Percentiles rank a stretch among this genome's conserved stretches.
phyloP scores from a whole-genome alignment of 2,329 filamentous ascomycete genomes.

The Neonectria magnoliae region DNA sequence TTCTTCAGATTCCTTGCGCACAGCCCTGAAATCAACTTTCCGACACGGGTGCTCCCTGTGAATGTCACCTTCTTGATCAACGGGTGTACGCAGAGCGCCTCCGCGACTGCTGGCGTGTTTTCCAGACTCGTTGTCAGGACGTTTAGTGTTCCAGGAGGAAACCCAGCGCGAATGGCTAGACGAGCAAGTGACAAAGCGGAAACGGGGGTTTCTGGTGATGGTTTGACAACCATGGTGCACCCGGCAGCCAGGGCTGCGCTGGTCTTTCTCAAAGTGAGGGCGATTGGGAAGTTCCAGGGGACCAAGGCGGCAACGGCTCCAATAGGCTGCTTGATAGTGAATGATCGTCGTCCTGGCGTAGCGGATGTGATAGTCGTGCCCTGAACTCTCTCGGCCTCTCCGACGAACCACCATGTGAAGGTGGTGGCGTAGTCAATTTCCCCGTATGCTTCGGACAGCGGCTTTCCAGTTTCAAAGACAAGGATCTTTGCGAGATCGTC shows the following conservation, averaged over 20 bases:
- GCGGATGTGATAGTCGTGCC: conserved; percentile 70
- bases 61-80: conserved; percentile 74
- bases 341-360: conserved; percentile 69
- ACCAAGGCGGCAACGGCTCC: conserved; percentile 49
- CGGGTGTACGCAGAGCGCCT: conserved; percentile 58
- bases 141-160: conserved; percentile 76
- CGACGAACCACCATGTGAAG: conserved; percentile 67
- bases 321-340: conserved; percentile 71
- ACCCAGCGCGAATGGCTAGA: conserved; percentile 75
- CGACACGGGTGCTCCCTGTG: conserved; percentile 77
- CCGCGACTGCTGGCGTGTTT: conserved; percentile 56
- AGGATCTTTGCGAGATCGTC: conserved; percentile 53
- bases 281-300: conserved; percentile 69
- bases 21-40: conserved; percentile 69
- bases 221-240: conserved; percentile 80
- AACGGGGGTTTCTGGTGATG: conserved; percentile 78
- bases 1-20: conserved; percentile 74
- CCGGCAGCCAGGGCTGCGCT: conserved; percentile 73
- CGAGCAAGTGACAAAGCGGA: conserved; percentile 75
- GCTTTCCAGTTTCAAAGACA: conserved; percentile 65
- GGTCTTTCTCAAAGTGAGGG: conserved; percentile 59
- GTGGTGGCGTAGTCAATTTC: conserved; percentile 65
- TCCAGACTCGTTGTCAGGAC: conserved; percentile 57
- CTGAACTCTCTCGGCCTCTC: conserved; percentile 56
- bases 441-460: conserved; percentile 61